These are phyloP conservation scores for Ophiostoma perfectum DNA, from an alignment of 2,329 filamentous ascomycete species.

Conservation along the genomic window DNA sequence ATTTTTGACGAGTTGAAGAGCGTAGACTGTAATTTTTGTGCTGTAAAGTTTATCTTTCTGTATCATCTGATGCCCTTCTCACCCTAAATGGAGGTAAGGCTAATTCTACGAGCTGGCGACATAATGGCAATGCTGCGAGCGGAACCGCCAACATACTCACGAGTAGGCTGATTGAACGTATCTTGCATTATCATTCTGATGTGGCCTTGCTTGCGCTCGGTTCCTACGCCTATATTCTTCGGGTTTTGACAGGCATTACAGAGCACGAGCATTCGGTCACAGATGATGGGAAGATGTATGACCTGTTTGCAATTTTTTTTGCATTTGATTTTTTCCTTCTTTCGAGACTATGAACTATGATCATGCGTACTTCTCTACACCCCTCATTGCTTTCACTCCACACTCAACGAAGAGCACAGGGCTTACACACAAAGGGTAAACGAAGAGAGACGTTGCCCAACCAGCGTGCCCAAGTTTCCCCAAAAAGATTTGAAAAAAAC, in stretches of 20 bases:
- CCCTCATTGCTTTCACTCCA: not conserved
- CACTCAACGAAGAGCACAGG: constrained; percentile 14
- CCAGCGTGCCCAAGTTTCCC: not conserved
- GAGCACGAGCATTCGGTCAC: not conserved
- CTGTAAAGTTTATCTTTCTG: not conserved
- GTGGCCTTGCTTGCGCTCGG: no score
- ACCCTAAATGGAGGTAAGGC: not conserved
- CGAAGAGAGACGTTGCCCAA: not conserved
- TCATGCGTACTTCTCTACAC: not conserved
- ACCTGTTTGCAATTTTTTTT: constrained; percentile 13
- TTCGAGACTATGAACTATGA: constrained; percentile 6
- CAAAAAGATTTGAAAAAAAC: constrained; percentile 7
- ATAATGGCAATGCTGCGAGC: no score
- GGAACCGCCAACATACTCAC: no score
- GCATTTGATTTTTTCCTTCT: not conserved
- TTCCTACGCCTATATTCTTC: no score
- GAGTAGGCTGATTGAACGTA: no score
- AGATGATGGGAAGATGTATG: not conserved
- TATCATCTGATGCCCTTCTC: not conserved
- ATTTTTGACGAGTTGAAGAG: not conserved
- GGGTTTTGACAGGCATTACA: not conserved
- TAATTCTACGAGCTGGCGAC: not conserved
- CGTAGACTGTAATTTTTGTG: not conserved
- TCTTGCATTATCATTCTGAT: no score
- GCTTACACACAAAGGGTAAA: not conserved